Evolutionary conservation across 2,329 filamentous ascomycete genomes (phyloP).

Genomic region (Neonectria punicea): DNA sequence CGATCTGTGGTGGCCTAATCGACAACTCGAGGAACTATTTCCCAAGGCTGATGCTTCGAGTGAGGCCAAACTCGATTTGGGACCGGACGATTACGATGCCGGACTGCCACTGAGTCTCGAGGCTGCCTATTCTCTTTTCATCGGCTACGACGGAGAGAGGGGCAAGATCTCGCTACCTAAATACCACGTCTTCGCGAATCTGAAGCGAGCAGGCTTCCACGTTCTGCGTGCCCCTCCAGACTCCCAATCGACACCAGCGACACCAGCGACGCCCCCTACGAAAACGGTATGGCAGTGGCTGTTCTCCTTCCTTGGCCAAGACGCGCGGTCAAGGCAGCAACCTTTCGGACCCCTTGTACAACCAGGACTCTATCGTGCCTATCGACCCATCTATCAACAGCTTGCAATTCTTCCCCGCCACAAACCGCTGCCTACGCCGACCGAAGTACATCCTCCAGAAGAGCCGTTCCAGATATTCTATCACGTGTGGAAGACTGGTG

Average conservation of each 20-base stretch:
- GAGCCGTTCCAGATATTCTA: constrained; percentile 79
- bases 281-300: constrained; percentile 64
- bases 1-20: constrained; percentile 84
- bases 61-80: constrained; percentile 33
- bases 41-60: constrained; percentile 46
- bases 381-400: constrained; percentile 78
- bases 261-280: constrained; percentile 31
- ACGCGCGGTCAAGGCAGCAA: constrained; percentile 40
- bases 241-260: constrained; percentile 29
- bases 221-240: constrained; percentile 73
- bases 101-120: constrained; percentile 91
- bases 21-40: constrained; percentile 61
- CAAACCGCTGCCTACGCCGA: constrained; percentile 58
- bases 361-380: constrained; percentile 73
- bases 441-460: constrained; percentile 42
- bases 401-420: constrained; percentile 79
- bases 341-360: constrained; percentile 68
- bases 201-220: constrained; percentile 85
- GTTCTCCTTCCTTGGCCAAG: constrained; percentile 55
- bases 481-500: constrained; percentile 79
- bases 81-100: constrained; percentile 61
- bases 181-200: constrained; percentile 87
- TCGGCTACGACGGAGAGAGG: constrained; percentile 73
- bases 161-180: constrained; percentile 77
- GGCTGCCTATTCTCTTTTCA: constrained; percentile 86